These are phyloP conservation scores for Colletotrichum karsti DNA, from an alignment of 2,329 filamentous ascomycete species.

Conservation along the genomic window DNA sequence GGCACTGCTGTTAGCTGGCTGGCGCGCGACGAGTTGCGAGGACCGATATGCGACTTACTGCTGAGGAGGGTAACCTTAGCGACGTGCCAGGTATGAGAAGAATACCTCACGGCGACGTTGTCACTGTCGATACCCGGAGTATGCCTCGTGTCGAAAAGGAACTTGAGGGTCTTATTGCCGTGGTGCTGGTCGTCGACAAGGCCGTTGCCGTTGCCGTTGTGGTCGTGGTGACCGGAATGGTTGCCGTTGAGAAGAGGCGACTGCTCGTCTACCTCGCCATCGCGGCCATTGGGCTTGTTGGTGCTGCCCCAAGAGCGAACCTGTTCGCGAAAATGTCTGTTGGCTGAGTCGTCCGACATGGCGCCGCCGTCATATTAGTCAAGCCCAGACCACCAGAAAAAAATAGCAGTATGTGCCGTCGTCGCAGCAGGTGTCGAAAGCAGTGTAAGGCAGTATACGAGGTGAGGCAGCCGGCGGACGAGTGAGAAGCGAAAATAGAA, in stretches of 20 bases:
- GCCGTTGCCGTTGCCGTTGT: conserved; percentile 23
- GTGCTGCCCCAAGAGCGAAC: conserved; percentile 33
- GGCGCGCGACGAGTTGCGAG: not conserved
- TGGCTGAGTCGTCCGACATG: conserved; percentile 39
- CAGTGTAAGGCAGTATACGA: not conserved
- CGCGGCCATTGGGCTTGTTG: conserved; percentile 31
- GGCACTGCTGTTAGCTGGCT: conserved; percentile 9
- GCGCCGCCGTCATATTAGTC: conserved; percentile 41
- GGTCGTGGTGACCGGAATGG: conserved; percentile 29
- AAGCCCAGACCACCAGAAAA: conserved; percentile 3
- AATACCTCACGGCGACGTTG: conserved; percentile 53
- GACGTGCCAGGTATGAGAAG: conserved; percentile 62
- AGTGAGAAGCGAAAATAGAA: conserved; percentile 13
- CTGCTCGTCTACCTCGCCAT: conserved; percentile 42
- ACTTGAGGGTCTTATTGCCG: conserved; percentile 40
- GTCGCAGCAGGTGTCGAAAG: not conserved
- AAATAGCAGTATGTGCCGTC: conserved; percentile 5
- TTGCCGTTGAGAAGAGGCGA: conserved; percentile 53
- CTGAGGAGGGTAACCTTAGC: conserved; percentile 66
- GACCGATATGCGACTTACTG: conserved; percentile 52
- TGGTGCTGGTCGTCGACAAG: conserved; percentile 28
- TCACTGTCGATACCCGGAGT: conserved; percentile 62
- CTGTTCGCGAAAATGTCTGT: conserved; percentile 36
- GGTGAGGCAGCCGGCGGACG: conserved; percentile 2
- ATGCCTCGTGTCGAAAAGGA: conserved; percentile 58